Conservation (phyloP, 1,284 basidiomycete species). For the Pseudozyma flocculosa region DNA sequence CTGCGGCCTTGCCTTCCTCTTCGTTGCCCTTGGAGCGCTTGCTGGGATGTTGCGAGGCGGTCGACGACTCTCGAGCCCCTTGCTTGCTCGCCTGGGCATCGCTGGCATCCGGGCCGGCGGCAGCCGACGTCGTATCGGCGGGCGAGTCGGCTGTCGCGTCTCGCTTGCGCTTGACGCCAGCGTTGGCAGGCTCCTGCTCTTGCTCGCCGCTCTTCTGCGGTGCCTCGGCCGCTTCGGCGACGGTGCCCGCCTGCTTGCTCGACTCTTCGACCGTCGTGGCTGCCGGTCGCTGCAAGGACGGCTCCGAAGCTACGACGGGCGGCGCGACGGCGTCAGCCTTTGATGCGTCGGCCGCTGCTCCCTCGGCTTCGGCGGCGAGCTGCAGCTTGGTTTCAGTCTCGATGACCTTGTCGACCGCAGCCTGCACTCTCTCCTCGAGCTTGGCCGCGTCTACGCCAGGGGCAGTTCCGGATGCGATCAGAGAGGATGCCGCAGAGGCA, state of each 20-base stretch:
- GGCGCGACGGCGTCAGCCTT: not conserved
- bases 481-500: not conserved
- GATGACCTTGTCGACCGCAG: conserved; percentile 19
- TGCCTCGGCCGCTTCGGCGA: not conserved
- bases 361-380: conserved; percentile 23
- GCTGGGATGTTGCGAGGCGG: too few species aligned
- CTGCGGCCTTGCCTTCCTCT: not conserved
- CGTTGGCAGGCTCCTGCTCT: conserved; percentile 19
- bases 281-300: too few species aligned
- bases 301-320: not conserved
- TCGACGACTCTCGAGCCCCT: too few species aligned
- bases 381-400: conserved; percentile 26
- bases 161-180: not conserved
- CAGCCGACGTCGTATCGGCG: not conserved
- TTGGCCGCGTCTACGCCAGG: not conserved
- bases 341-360: conserved; percentile 1
- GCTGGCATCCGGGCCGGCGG: too few species aligned
- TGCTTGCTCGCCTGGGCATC: too few species aligned
- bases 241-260: too few species aligned
- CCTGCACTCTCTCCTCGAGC: conserved; percentile 11
- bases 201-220: conserved; percentile 17
- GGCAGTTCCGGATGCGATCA: too few species aligned
- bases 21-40: not conserved
- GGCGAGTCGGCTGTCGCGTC: not conserved
- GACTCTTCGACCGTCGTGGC: too few species aligned